Conservation (phyloP, 148 eudicot species). For the Rhododendron griersonianum region DNA sequence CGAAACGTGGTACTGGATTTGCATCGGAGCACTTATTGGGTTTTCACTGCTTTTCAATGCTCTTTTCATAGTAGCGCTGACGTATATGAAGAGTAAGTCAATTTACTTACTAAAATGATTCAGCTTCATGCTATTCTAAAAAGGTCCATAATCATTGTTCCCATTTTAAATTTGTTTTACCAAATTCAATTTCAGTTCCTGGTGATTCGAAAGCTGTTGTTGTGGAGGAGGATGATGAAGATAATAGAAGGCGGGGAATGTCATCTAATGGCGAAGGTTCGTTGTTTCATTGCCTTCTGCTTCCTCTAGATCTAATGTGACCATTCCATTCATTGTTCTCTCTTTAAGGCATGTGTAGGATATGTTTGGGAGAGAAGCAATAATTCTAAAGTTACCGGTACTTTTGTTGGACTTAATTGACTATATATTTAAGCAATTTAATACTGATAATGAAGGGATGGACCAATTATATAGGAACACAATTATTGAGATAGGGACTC, state of each 20-base stretch:
- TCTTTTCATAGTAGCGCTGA: background rate
- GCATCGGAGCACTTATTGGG: constrained; percentile 2
- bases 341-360: background rate
- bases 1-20: background rate
- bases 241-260: background rate
- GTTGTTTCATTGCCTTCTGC: background rate
- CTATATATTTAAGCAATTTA: background rate
- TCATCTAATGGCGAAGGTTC: background rate
- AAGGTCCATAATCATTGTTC: background rate
- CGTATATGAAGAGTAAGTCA: background rate
- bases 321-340: background rate
- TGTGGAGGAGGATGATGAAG: background rate
- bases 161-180: background rate
- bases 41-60: background rate
- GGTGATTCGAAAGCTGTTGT: constrained; percentile 1
- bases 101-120: background rate
- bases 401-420: background rate
- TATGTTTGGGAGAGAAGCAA: background rate
- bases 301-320: background rate
- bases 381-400: background rate
- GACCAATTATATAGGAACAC: background rate
- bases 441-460: background rate
- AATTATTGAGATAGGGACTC: background rate
- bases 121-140: background rate
- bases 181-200: background rate